Evolutionary conservation across 2,329 filamentous ascomycete genomes (phyloP).

Genomic region (Colletotrichum lupini): DNA sequence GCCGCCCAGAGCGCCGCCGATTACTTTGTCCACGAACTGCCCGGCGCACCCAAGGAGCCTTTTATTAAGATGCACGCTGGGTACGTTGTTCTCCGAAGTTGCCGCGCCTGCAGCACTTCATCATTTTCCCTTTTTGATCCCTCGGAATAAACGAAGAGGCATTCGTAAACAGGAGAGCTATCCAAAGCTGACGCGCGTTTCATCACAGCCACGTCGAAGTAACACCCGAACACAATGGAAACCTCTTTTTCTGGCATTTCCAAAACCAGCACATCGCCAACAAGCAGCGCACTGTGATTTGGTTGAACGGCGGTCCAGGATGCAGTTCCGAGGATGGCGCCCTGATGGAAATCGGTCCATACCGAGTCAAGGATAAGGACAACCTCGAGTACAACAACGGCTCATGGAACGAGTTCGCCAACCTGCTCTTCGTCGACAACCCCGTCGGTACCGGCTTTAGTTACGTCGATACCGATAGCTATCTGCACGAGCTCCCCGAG

Average conservation of each 20-base stretch:
- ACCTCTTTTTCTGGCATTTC: slow-evolving; percentile 99
- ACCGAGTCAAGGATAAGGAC: slow-evolving; percentile 81
- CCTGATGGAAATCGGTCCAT: slow-evolving; percentile 95
- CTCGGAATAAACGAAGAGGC: neutral
- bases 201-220: slow-evolving; percentile 86
- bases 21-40: slow-evolving; percentile 88
- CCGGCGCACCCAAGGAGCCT: slow-evolving; percentile 80
- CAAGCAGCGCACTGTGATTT: slow-evolving; percentile 89
- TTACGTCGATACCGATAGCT: slow-evolving; percentile 91
- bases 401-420: slow-evolving; percentile 99
- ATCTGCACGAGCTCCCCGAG: slow-evolving; percentile 83
- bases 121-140: neutral
- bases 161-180: neutral
- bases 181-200: slow-evolving; percentile 40
- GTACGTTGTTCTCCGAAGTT: slow-evolving; percentile 63
- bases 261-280: slow-evolving; percentile 96
- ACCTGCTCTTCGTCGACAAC: slow-evolving; percentile 96
- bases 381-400: slow-evolving; percentile 85
- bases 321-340: slow-evolving; percentile 98
- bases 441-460: slow-evolving; percentile 97
- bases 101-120: neutral
- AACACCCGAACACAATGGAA: slow-evolving; percentile 84
- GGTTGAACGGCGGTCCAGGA: slow-evolving; percentile 96
- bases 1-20: slow-evolving; percentile 66
- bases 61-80: slow-evolving; percentile 98